These are phyloP conservation scores for Fallopia convolvulus DNA, from an alignment of 148 eudicot genomes.

Conservation along the genomic window DNA sequence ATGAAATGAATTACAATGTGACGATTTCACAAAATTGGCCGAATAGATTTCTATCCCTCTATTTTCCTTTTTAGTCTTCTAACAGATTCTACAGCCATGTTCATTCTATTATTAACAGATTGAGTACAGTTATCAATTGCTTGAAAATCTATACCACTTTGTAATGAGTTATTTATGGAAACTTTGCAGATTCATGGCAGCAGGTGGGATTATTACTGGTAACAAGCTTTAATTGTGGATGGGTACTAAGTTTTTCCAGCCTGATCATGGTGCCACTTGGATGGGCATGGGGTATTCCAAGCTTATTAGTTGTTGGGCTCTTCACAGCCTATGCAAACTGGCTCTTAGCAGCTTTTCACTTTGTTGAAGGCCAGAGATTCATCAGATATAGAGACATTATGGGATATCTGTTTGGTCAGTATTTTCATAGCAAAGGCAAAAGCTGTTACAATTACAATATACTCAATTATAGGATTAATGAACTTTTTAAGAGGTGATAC, in stretches of 20 bases:
- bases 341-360: slow-evolving; percentile 35
- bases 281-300: slow-evolving; percentile 28
- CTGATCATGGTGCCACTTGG: slow-evolving; percentile 31
- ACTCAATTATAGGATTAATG: neutral
- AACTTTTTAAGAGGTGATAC: neutral
- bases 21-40: no score
- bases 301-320: slow-evolving; percentile 24
- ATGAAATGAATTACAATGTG: no score
- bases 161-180: neutral
- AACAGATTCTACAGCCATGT: neutral
- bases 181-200: slow-evolving; percentile 26
- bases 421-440: neutral
- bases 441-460: no score
- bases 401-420: slow-evolving; percentile 26
- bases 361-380: slow-evolving; percentile 30
- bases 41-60: no score
- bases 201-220: slow-evolving; percentile 35
- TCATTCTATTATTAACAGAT: neutral
- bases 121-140: neutral
- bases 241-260: slow-evolving; percentile 32
- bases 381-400: slow-evolving; percentile 36
- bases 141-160: neutral
- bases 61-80: no score
- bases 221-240: slow-evolving; percentile 33
- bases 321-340: slow-evolving; percentile 31